These are phyloP conservation scores for Albugo laibachii DNA, from an alignment of 352 stramenopile species.

Conservation along the genomic window DNA sequence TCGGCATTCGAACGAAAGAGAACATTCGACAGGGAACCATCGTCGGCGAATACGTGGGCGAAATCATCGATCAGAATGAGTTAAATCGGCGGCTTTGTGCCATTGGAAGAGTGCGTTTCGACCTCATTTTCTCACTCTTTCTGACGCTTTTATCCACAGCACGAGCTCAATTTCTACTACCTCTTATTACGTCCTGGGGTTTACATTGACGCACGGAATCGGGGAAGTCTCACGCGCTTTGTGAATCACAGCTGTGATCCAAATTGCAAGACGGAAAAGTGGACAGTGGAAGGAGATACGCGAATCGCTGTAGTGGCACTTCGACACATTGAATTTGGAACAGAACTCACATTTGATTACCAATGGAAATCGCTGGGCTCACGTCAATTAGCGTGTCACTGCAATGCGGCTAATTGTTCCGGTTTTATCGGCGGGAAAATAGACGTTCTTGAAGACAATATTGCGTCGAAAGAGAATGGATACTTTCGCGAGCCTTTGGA, in stretches of 20 bases:
- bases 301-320: conserved; percentile 88
- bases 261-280: conserved; percentile 93
- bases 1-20: conserved; percentile 47
- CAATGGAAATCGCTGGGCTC: conserved; percentile 83
- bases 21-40: conserved; percentile 39
- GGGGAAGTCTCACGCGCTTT: conserved; percentile 88
- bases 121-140: background rate
- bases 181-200: conserved; percentile 52
- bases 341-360: conserved; percentile 94
- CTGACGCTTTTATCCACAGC: conserved; percentile 10
- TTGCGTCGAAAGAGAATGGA: conserved; percentile 20
- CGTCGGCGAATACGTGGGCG: conserved; percentile 82
- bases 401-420: conserved; percentile 40
- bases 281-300: conserved; percentile 81
- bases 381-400: conserved; percentile 57
- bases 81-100: conserved; percentile 28
- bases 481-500: conserved; percentile 46
- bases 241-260: conserved; percentile 92
- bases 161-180: conserved; percentile 80
- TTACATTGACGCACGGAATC: conserved; percentile 79
- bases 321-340: conserved; percentile 60
- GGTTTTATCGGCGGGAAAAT: conserved; percentile 32
- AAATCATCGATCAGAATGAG: conserved; percentile 83
- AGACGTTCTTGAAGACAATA: conserved; percentile 2
- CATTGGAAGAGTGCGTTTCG: conserved; percentile 22